Evolutionary conservation across 495 filamentous ascomycete species (phyloP), one percentile per base, ranked within the genome.

Genomic region (Cryomyces minteri): DNA sequence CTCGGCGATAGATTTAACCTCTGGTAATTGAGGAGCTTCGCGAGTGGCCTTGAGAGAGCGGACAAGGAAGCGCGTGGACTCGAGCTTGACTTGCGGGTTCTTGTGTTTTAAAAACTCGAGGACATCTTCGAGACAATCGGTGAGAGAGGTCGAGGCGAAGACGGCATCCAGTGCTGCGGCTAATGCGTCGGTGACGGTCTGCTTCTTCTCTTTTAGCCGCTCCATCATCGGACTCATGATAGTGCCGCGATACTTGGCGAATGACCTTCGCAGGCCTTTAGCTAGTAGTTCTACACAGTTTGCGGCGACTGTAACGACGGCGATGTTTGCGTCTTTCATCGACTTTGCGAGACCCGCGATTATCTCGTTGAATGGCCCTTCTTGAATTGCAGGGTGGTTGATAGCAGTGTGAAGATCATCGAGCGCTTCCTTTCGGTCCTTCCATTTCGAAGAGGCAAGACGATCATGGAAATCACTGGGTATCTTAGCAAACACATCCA

Each of bases 251-350:
- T 96, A 82, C 60, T 85, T 94, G 45, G 66, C 66, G 58, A 93
- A 96, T 12, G 72, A 66, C 48, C 71, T 77, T 33, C 85, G 75
- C 43, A 96, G 58, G 12, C 92, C 92, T 57, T 85, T 93, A 8
- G 88, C 90, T n/a, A 96, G 65, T 6, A 82, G 66, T 51, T 95
- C 88, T 34, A 94, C 79, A 59, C 90, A 95, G 57, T 95, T 90
- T 12, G 88, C 88, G 7, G 92, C 90, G 40, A 86, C 79, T 1
- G 83, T 88, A 31, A 93, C 92, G 39, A 96, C 90, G 6, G 84
- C 83, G 54, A 99, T 79, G 55, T 99, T 99, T 41, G 92, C 90
- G 57, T 99, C 92, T 60, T 96, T 96, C 88, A 96, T 96, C 53
- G 74, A 84, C 59, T 95, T 96, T 30, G 90, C 90, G 39, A 96